phyloP scores from a whole-genome alignment of 371 early-diverging fungal species.

The Apophysomyces sp. region DNA sequence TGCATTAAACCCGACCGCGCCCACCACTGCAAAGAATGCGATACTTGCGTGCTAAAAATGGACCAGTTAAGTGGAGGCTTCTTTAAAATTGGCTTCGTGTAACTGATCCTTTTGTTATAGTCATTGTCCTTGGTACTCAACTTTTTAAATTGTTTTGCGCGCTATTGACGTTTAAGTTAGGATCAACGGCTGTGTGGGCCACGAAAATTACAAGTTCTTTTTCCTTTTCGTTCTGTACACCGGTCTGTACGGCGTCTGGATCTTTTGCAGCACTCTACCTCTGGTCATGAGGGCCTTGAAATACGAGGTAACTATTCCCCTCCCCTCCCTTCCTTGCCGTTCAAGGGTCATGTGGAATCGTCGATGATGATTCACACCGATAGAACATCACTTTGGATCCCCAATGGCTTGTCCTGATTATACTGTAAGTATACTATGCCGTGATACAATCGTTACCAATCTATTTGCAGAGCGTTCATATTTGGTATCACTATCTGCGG shows the following conservation, averaged over 20 bases:
- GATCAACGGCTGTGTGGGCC: conserved; percentile 59
- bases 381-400: conserved; percentile 33
- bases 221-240: conserved; percentile 52
- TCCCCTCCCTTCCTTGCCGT: neutral
- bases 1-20: conserved; percentile 59
- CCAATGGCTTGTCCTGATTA: conserved; percentile 41
- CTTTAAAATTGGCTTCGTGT: neutral
- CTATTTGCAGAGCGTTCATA: conserved; percentile 25
- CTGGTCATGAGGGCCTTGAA: conserved; percentile 13
- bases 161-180: conserved; percentile 14
- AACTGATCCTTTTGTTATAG: conserved; percentile 18
- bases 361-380: neutral
- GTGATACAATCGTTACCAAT: too few species aligned
- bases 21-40: conserved; percentile 64
- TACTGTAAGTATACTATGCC: conserved; percentile 27
- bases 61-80: conserved; percentile 51
- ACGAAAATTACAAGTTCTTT: conserved; percentile 53
- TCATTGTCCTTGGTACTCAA: conserved; percentile 56
- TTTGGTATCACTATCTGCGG: conserved; percentile 47
- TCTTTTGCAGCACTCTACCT: conserved; percentile 32
- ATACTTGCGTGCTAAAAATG: conserved; percentile 58
- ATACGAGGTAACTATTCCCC: neutral
- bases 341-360: too few species aligned
- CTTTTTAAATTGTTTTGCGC: neutral
- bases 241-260: conserved; percentile 23